These are phyloP conservation scores for Suhomyces bokatorum DNA, from an alignment of 1,139 yeast genomes.

Conservation along the genomic window DNA sequence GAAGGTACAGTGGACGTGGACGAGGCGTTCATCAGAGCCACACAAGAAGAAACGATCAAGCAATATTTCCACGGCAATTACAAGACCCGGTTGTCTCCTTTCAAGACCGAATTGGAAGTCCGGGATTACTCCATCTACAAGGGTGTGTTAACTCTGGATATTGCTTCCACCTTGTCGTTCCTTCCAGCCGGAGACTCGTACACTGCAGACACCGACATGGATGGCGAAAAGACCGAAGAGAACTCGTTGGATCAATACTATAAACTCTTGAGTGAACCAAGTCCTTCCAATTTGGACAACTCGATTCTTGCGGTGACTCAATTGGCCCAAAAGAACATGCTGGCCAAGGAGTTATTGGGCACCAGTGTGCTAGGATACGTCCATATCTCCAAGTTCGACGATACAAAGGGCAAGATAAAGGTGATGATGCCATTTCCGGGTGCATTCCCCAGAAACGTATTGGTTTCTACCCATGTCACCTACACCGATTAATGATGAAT, in stretches of 20 bases:
- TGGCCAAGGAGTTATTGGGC: slow-evolving; percentile 50
- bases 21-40: slow-evolving; percentile 63
- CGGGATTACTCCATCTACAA: slow-evolving; percentile 41
- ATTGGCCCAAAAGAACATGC: slow-evolving; percentile 52
- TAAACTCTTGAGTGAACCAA: slow-evolving; percentile 38
- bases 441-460: slow-evolving; percentile 66
- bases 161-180: slow-evolving; percentile 39
- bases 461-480: slow-evolving; percentile 66
- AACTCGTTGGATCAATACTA: slow-evolving; percentile 37
- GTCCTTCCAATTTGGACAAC: slow-evolving; percentile 62
- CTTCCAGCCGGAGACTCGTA: slow-evolving; percentile 50
- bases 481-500: slow-evolving; percentile 61
- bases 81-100: slow-evolving; percentile 72
- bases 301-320: slow-evolving; percentile 74
- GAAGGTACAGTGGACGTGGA: slow-evolving; percentile 77
- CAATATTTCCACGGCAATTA: slow-evolving; percentile 87
- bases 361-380: slow-evolving; percentile 68
- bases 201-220: slow-evolving; percentile 29
- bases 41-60: slow-evolving; percentile 74
- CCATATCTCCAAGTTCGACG: slow-evolving; percentile 56
- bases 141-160: slow-evolving; percentile 39
- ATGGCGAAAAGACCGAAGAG: slow-evolving; percentile 26
- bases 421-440: slow-evolving; percentile 88
- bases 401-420: slow-evolving; percentile 66
- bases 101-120: slow-evolving; percentile 45